Conservation (phyloP, 352 stramenopile genomes). For the Phytophthora crassamura region DNA sequence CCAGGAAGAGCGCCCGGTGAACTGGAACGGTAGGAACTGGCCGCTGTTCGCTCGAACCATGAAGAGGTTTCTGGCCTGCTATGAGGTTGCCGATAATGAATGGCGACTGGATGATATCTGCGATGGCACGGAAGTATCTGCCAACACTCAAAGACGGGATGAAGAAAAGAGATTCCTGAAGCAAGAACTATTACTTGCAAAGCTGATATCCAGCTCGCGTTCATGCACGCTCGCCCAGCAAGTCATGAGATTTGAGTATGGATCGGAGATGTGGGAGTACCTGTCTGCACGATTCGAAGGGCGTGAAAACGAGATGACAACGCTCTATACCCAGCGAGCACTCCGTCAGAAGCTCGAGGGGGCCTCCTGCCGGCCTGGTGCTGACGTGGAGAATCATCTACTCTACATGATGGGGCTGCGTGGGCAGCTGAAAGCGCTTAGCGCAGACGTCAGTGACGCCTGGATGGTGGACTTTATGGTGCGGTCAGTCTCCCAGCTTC, state of each 20-base stretch:
- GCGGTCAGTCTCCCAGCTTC: not conserved
- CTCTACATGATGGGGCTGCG: constrained; percentile 4
- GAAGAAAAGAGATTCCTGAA: not conserved
- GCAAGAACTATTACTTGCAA: not conserved
- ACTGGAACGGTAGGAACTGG: not conserved
- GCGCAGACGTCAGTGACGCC: not conserved
- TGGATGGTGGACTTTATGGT: constrained; percentile 12
- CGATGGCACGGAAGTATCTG: not conserved
- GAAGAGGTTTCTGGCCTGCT: not conserved
- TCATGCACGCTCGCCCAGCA: not conserved
- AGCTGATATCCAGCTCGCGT: not conserved
- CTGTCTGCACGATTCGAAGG: not conserved
- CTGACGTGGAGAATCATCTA: constrained; percentile 1
- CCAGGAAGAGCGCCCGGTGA: not conserved
- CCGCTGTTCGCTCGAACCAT: not conserved
- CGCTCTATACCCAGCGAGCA: not conserved
- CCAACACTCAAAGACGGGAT: not conserved
- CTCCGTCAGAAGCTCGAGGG: constrained; percentile 3
- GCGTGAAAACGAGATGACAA: not conserved
- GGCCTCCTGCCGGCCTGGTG: not conserved
- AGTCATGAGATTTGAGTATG: not conserved
- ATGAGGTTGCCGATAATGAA: not conserved
- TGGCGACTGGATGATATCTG: not conserved
- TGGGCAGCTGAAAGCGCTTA: not conserved
- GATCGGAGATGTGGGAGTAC: not conserved